These are phyloP conservation scores for Strigomonas galati DNA, from an alignment of 208 protist species.

Conservation along the genomic window DNA sequence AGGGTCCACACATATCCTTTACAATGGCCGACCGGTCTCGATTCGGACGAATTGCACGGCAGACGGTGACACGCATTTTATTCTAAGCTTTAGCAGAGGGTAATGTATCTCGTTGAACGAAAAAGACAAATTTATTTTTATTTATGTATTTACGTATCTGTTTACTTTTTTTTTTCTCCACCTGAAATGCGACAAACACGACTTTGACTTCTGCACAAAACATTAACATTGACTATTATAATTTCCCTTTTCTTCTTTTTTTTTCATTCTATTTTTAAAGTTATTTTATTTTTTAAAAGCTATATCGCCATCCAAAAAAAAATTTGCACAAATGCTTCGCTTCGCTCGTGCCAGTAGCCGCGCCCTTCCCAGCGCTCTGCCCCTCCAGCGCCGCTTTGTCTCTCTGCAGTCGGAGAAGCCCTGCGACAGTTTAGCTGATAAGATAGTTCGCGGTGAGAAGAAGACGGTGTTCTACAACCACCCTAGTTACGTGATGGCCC, in stretches of 20 bases:
- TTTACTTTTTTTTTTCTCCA: slow-evolving; percentile 2
- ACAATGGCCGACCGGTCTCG: slow-evolving; percentile 21
- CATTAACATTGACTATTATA: neutral
- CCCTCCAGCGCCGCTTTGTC: slow-evolving; percentile 31
- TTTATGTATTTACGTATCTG: neutral
- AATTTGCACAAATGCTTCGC: slow-evolving; percentile 21
- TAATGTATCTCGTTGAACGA: neutral
- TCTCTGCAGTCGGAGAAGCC: slow-evolving; percentile 87
- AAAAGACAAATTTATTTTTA: slow-evolving; percentile 2
- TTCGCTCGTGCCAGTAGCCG: slow-evolving; percentile 7
- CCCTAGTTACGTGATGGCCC: slow-evolving; percentile 85
- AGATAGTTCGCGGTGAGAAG: slow-evolving; percentile 75
- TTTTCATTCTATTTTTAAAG: neutral
- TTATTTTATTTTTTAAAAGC: slow-evolving; percentile 1
- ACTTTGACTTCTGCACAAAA: neutral
- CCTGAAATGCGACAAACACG: neutral
- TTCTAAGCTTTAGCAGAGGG: slow-evolving; percentile 48
- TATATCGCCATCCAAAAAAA: slow-evolving; percentile 12
- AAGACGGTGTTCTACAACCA: slow-evolving; percentile 73
- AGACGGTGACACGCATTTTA: slow-evolving; percentile 63
- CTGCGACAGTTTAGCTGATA: slow-evolving; percentile 71
- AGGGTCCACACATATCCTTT: slow-evolving; percentile 45
- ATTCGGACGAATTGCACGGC: slow-evolving; percentile 47
- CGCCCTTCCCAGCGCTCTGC: slow-evolving; percentile 5
- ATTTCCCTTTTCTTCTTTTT: slow-evolving; percentile 7